Percentiles rank a stretch among this genome's conserved stretches.
Evolutionary conservation across 257 asterid genomes (phyloP).

Genomic region (Solanum ossicruentum): DNA sequence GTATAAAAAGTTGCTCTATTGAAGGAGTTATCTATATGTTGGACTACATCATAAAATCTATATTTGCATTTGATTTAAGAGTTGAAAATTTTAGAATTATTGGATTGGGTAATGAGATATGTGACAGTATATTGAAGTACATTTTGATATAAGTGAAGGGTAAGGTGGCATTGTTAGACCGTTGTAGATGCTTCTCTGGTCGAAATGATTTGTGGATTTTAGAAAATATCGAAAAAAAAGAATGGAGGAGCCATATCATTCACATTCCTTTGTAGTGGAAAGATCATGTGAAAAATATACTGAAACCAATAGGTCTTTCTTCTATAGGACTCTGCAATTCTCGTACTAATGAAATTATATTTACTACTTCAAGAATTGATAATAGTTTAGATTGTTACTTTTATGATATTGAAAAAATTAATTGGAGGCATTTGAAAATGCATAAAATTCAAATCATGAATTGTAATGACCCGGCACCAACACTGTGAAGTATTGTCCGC

Average conservation of each 20-base stretch:
- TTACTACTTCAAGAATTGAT: not conserved
- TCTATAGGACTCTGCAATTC: not conserved
- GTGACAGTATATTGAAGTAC: not conserved
- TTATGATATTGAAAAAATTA: not conserved
- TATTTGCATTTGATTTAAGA: not conserved
- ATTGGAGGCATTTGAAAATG: not conserved
- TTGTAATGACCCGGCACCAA: too few species aligned
- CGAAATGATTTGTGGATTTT: not conserved
- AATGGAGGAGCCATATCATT: not conserved
- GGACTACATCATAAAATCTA: not conserved
- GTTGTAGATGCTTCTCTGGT: not conserved
- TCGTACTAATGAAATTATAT: not conserved
- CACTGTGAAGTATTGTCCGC: too few species aligned
- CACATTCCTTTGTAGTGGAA: not conserved
- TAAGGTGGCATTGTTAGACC: not conserved
- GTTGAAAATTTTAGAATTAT: not conserved
- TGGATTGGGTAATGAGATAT: not conserved
- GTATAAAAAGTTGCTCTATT: not conserved
- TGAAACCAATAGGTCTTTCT: not conserved
- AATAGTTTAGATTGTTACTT: not conserved
- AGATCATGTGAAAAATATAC: not conserved
- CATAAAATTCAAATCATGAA: not conserved
- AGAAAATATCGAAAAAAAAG: not conserved
- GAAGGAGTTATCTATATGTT: not conserved
- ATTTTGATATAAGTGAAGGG: not conserved